Evolutionary conservation across 2,329 filamentous ascomycete species (phyloP).

Genomic region (Penicillium sp.): DNA sequence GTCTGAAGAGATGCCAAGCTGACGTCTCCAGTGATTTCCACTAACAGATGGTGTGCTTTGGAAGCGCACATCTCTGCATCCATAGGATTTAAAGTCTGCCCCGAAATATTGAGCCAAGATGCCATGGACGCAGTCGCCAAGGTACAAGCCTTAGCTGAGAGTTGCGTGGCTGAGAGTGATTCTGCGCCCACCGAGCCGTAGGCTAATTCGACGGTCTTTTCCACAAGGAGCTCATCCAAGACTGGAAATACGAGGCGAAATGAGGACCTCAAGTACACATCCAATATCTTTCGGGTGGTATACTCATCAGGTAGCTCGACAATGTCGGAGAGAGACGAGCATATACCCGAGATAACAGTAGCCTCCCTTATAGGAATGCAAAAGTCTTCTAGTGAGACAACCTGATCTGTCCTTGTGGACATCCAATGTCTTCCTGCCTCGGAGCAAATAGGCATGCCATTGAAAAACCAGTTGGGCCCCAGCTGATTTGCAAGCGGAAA

Average conservation of each 20-base stretch:
- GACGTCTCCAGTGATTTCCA: conserved; percentile 2
- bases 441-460: conserved; percentile 19
- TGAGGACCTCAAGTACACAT: neutral
- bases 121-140: neutral
- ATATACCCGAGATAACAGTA: neutral
- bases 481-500: conserved; percentile 4
- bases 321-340: neutral
- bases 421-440: conserved; percentile 18
- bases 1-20: conserved; percentile 15
- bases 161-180: neutral
- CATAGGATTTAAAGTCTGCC: neutral
- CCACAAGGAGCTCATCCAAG: neutral
- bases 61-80: neutral
- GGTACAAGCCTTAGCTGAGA: neutral
- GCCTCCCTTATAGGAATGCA: conserved; percentile 1
- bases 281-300: neutral
- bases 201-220: neutral
- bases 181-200: neutral
- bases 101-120: neutral
- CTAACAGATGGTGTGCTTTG: conserved; percentile 1
- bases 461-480: conserved; percentile 23
- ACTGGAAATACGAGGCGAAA: neutral
- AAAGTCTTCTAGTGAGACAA: conserved; percentile 11
- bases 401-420: conserved; percentile 17
- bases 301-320: neutral